A percentile compares a stretch with the other conserved stretches of the same genome.
These are phyloP conservation scores for Lipomyces mesembrius DNA, from an alignment of 805 yeast species.

Conservation along the genomic window DNA sequence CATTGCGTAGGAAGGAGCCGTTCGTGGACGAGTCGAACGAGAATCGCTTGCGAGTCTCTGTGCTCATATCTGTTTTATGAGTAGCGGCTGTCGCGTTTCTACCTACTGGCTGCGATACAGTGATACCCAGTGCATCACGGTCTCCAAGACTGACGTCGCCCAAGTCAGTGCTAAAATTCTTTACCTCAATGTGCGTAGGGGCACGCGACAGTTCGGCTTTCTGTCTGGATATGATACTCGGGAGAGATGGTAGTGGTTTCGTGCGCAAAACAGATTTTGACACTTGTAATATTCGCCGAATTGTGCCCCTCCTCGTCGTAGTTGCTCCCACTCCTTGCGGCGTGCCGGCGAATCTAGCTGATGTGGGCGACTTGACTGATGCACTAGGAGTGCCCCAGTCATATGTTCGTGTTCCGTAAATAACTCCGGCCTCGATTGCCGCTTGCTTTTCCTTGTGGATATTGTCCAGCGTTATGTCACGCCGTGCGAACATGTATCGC, in stretches of 20 bases:
- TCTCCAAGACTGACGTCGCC: not conserved
- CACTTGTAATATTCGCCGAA: slow-evolving; percentile 16
- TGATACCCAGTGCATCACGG: not conserved
- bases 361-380: slow-evolving; percentile 34
- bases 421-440: slow-evolving; percentile 41
- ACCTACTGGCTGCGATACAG: not conserved
- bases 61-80: not conserved
- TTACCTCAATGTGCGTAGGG: not conserved
- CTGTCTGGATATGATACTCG: not conserved
- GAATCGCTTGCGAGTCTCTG: slow-evolving; percentile 15
- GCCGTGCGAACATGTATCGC: not conserved
- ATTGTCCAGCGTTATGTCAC: not conserved
- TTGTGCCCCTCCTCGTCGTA: slow-evolving; percentile 8
- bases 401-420: slow-evolving; percentile 56
- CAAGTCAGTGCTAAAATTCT: not conserved
- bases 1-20: slow-evolving; percentile 22
- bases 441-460: slow-evolving; percentile 13
- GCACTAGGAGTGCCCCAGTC: slow-evolving; percentile 51
- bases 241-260: slow-evolving; percentile 19
- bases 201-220: not conserved
- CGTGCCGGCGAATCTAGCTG: not conserved
- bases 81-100: not conserved
- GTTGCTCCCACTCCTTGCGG: not conserved
- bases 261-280: slow-evolving; percentile 16
- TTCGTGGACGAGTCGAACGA: slow-evolving; percentile 28